Base-by-base conservation (phyloP, 805 yeast species). In the Barnettozyma sp. region DNA sequence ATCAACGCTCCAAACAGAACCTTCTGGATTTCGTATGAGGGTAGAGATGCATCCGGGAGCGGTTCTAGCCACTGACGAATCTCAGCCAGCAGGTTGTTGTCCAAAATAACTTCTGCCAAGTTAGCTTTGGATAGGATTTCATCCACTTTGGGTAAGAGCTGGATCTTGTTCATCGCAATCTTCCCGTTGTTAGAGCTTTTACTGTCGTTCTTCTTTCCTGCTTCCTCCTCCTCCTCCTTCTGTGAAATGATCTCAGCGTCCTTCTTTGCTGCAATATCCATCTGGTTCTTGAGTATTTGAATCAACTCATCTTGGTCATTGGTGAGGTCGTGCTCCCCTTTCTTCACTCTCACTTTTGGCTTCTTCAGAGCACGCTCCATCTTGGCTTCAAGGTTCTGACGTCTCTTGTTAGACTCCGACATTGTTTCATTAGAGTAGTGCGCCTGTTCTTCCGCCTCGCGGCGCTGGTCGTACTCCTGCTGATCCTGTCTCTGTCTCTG, bases 1-100 rank as follows among this genome's bases (percentile, higher is more conserved):
- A 73, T 69, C 39, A 92, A 63, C 24, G 94, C 82, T 14, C 67
- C 65, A 48, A 92, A 83, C 49, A 92, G 63, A 38, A 82, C 88
- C 58, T 82, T 85, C 59, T 92, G 98, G 46, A 92, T 90, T 58
- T 87, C 95, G 63, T 82, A 92, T 1, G 95, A 88, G n/a, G 99
- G 99, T 62, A 92, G 70, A 9, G 96, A 85, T 30, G 94, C 95
- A 67, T 94, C 97, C 4, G 98, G 98, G 50, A 92, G 70, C 21
- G 99, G 99, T 60, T 92, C 99, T 39, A 92, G 69, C 99, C 99
- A 92, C 57, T 86, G 79, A 49, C 97, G 73, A 19, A 92, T 88
- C 34, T 95, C 90, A 51, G 90, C 97, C 41, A 92, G 67, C 49
- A 92, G 61, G 59, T 92, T 92, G 58, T 92, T 92, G 64, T 92